These are phyloP conservation scores for Apophysomyces ossiformis DNA, from an alignment of 371 early-diverging fungal species.

Conservation along the genomic window DNA sequence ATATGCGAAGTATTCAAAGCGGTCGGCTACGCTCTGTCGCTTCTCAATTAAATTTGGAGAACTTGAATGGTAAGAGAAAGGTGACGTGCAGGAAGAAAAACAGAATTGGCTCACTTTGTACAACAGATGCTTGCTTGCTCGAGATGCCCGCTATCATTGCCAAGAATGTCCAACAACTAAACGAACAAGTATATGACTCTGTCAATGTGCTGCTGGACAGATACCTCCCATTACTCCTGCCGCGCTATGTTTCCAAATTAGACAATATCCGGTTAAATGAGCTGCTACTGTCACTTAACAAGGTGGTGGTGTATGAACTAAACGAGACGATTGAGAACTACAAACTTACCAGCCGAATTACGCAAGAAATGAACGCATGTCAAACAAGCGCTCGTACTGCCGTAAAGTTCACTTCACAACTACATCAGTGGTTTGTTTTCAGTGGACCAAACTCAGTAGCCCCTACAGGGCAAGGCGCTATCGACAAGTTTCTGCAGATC, in stretches of 20 bases:
- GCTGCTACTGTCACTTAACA: not conserved
- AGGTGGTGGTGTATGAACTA: not conserved
- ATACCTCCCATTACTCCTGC: constrained; percentile 11
- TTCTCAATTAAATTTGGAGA: constrained; percentile 14
- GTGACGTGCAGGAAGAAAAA: not conserved
- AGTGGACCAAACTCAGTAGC: not conserved
- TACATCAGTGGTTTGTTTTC: not conserved
- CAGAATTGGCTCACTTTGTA: no score
- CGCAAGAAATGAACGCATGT: not conserved
- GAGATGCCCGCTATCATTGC: constrained; percentile 27
- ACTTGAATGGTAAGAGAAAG: constrained; percentile 22
- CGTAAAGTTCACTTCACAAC: not conserved
- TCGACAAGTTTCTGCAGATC: not conserved
- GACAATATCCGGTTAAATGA: not conserved
- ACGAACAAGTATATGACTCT: constrained; percentile 13
- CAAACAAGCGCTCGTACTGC: not conserved
- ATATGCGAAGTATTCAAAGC: constrained; percentile 16
- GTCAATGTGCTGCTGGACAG: constrained; percentile 13
- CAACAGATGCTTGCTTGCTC: constrained; percentile 19
- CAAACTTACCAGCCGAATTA: not conserved
- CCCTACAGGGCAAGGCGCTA: not conserved
- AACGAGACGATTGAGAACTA: not conserved
- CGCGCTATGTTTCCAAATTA: not conserved
- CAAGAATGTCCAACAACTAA: constrained; percentile 22
- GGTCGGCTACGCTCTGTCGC: constrained; percentile 15